Evolutionary conservation across 2,329 filamentous ascomycete genomes (phyloP), one percentile per base, ranked within the genome.

Genomic region (Fusarium tjaetaba): DNA sequence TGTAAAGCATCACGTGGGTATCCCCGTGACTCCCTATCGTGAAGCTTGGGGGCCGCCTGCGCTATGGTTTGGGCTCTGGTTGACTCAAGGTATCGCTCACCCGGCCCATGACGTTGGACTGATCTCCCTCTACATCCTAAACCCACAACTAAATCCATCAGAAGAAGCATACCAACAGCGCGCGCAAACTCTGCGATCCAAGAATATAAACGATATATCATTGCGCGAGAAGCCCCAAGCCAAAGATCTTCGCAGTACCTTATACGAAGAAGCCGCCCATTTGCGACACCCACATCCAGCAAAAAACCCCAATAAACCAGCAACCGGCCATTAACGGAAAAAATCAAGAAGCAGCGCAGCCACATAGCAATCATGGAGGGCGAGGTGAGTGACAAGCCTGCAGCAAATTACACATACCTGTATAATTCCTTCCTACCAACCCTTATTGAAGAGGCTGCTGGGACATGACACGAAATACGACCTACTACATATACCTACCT

Each of bases 311-410:
- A 45, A 68, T 65, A 73, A 30, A 39, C 15, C 57, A 71, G 42
- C 58, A 61, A 36, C 58, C 58, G 55, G 65, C 61, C 71, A 51
- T 55, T 62, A 65, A 51, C 42, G 56, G 43, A 65, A 65, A 48
- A 48, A 48, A 41, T 30, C 48, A 60, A 73, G 57, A 69, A 67
- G 48, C 48, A 69, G 58, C 53, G 48, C 48, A 69, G 58, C 53
- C 46, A 62, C 58, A 52, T 28, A 70, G 59, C 57, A 66, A 73
- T 48, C 74, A 78, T 78, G 76, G 76, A 78, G 43, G 74, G 73
- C 69, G 69, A 78, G 65, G 76, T 78, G 68, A 78, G 76, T 77
- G 32, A 39, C 46, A 49, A 43, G n/a, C 24, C 34, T 57, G 20
- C 58, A 63, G 30, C 32, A 41, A 49, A 45, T 39, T 28, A 28